These are phyloP conservation scores for Parietaria judaica DNA, from an alignment of 306 rosid genomes.

Conservation along the genomic window DNA sequence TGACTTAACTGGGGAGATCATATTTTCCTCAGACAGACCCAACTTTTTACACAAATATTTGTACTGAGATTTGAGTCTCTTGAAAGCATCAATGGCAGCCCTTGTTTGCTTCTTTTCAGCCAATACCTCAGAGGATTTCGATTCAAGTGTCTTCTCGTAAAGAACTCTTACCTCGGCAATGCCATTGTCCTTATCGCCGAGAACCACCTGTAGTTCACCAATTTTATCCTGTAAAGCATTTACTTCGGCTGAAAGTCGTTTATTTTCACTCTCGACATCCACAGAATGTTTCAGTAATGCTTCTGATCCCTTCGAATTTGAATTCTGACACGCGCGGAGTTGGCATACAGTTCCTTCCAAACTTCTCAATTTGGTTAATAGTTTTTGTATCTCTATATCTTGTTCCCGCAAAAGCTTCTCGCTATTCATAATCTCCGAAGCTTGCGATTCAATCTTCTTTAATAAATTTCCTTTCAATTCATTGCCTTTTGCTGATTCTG, in stretches of 20 bases:
- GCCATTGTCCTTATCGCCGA: conserved; percentile 13
- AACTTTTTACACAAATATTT: conserved; percentile 43
- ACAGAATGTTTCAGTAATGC: conserved; percentile 20
- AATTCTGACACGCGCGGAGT: conserved; percentile 16
- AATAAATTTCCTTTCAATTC: conserved; percentile 23
- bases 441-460: conserved; percentile 20
- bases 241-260: conserved; percentile 26
- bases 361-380: conserved; percentile 26
- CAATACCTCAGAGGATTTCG: conserved; percentile 29
- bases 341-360: conserved; percentile 29
- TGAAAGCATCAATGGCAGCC: conserved; percentile 36
- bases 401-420: conserved; percentile 22
- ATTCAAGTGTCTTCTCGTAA: conserved; percentile 25
- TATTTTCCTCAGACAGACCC: conserved; percentile 51
- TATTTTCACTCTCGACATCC: conserved; percentile 35
- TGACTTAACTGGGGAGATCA: conserved; percentile 27
- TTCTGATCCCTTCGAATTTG: conserved; percentile 22
- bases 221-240: conserved; percentile 31
- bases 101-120: conserved; percentile 41
- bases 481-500: conserved; percentile 17
- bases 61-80: conserved; percentile 64
- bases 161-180: conserved; percentile 19
- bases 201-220: conserved; percentile 28
- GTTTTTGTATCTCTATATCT: conserved; percentile 34
- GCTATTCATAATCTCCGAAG: conserved; percentile 25